Base-by-base conservation (phyloP, 1,139 yeast genomes). In the Taiozyma sp. region DNA sequence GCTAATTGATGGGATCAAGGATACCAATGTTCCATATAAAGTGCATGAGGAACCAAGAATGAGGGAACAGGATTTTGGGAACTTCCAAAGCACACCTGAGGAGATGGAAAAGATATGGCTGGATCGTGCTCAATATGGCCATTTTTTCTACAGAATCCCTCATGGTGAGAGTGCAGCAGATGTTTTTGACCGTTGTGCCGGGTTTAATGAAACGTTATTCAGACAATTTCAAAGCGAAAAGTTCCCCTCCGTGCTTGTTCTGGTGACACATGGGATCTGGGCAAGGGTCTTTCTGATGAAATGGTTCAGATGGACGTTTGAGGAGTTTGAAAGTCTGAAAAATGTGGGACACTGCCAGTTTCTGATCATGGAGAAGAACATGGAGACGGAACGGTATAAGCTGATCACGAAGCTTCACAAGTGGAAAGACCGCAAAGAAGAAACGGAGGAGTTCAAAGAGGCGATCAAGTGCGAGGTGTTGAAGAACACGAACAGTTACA, bases 151-250 rank as follows among this genome's bases (percentile, higher is more conserved):
- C 65, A 70, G 97, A 50, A 90, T 90, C 35, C 97, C 97, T 11
- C 83, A 87, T 62, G 97, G 97, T 5, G 97, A 90, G 66, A 85
- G 93, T 61, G 97, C 97, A 0, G 97, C 97, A 0, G 97, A 90
- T 67, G 97, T 90, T 4, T 90, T 83, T 68, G 97, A 90, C 66
- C 72, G 97, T 46, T 85, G 91, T 54, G 87, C 96, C 2, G 87
- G 95, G 39, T 90, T 90, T 67, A 89, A 89, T 64, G 97, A 89
- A 66, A 81, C 95, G 0, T 68, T 90, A 44, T 88, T 84, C 65
- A 74, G 97, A 43, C 95, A 87, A 63, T 90, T 90, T 63, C 80
- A 79, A 52, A 73, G 74, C 47, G 83, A 78, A 24, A 73, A 77
- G 59, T 86, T 85, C 66, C 91, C 95, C 11, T 75, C 77, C 47